These are phyloP conservation scores for Colletotrichum caudatum DNA, from an alignment of 2,329 filamentous ascomycete species.

Conservation along the genomic window DNA sequence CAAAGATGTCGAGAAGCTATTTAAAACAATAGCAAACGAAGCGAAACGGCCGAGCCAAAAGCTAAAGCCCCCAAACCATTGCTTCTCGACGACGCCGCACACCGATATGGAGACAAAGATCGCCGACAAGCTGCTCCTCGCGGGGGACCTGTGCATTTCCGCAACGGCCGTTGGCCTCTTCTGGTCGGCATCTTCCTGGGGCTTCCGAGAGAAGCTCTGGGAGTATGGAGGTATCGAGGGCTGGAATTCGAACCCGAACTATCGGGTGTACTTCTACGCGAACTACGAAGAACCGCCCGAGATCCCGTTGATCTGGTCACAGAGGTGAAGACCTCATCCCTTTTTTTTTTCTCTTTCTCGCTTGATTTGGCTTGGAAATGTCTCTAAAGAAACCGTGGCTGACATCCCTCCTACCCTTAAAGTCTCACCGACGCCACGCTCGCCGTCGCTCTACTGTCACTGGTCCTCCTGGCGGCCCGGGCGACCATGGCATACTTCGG, in stretches of 20 bases:
- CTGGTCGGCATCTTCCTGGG: conserved; percentile 43
- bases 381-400: not conserved
- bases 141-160: conserved; percentile 42
- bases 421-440: conserved; percentile 48
- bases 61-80: too few species aligned
- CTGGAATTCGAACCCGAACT: conserved; percentile 49
- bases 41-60: not conserved
- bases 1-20: too few species aligned
- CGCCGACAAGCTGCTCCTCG: conserved; percentile 30
- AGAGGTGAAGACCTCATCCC: conserved; percentile 41
- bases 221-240: conserved; percentile 46
- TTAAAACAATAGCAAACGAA: too few species aligned
- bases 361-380: not conserved
- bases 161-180: conserved; percentile 41
- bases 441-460: conserved; percentile 47
- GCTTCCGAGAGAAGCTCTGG: conserved; percentile 45
- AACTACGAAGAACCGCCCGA: conserved; percentile 48
- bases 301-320: conserved; percentile 47
- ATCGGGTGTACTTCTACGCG: conserved; percentile 48
- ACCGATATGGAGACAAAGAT: conserved; percentile 7
- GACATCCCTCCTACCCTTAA: not conserved
- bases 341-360: too few species aligned
- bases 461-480: conserved; percentile 47
- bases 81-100: not conserved
- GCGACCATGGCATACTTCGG: conserved; percentile 42